These are phyloP conservation scores for Corchorus capsularis DNA, from an alignment of 345 rosid genomes.

Conservation along the genomic window DNA sequence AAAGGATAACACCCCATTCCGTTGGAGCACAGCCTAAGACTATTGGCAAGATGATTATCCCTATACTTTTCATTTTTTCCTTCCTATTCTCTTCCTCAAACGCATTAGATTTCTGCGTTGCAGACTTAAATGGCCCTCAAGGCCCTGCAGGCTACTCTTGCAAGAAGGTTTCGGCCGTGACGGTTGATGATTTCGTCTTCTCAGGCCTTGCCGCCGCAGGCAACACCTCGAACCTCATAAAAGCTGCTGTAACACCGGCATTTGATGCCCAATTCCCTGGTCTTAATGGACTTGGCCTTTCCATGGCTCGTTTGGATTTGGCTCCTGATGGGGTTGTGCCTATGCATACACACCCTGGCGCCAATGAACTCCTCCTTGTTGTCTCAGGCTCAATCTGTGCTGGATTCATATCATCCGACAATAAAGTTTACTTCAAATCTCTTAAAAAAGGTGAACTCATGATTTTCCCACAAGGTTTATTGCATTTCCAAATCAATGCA, in stretches of 20 bases:
- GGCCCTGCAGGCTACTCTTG: conserved; percentile 74
- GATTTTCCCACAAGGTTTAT: conserved; percentile 76
- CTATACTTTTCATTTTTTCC: conserved; percentile 41
- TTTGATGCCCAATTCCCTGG: conserved; percentile 61
- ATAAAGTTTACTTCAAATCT: conserved; percentile 53
- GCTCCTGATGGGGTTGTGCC: conserved; percentile 73
- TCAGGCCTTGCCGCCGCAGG: conserved; percentile 59
- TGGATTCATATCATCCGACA: conserved; percentile 75
- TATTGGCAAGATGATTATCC: conserved; percentile 40
- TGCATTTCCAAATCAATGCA: conserved; percentile 75
- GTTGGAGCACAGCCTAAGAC: background rate
- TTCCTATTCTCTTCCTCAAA: conserved; percentile 48
- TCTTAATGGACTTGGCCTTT: conserved; percentile 72
- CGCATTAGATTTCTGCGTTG: conserved; percentile 84
- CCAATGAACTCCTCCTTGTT: conserved; percentile 57
- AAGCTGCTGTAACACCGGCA: conserved; percentile 79
- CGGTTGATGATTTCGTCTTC: conserved; percentile 63
- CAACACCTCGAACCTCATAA: conserved; percentile 68
- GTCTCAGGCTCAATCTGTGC: conserved; percentile 63
- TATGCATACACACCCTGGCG: conserved; percentile 86
- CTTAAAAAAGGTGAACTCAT: conserved; percentile 63
- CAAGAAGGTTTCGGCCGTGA: conserved; percentile 54
- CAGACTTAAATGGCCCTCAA: conserved; percentile 49
- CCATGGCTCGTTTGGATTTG: conserved; percentile 75
- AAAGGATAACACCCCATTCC: background rate